Evolutionary conservation across 2,329 filamentous ascomycete species (phyloP).

Genomic region (Diaporthe nobilis): DNA sequence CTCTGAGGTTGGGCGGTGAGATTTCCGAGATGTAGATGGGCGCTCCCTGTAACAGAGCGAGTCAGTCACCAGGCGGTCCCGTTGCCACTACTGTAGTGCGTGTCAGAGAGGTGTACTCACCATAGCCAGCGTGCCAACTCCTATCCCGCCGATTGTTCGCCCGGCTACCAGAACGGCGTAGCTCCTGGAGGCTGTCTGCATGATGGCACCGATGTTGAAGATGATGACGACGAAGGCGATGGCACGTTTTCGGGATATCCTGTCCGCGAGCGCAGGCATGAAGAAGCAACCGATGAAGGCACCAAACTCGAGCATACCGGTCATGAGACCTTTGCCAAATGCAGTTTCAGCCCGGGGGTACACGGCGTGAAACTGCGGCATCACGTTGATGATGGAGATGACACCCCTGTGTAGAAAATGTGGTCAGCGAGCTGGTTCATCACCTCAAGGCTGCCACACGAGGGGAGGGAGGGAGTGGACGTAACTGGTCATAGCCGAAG

Average conservation of each 20-base stretch:
- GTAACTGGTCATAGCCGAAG: conserved; percentile 46
- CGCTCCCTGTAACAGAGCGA: conserved; percentile 40
- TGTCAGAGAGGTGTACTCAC: conserved; percentile 20
- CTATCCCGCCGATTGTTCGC: conserved; percentile 49
- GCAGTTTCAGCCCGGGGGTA: conserved; percentile 51
- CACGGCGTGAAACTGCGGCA: conserved; percentile 58
- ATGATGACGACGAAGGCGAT: conserved; percentile 55
- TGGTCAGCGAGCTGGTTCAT: conserved; percentile 13
- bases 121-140: conserved; percentile 50
- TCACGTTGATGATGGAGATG: conserved; percentile 64
- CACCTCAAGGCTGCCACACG: no score
- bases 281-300: conserved; percentile 54
- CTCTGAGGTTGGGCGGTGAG: conserved; percentile 55
- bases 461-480: background rate
- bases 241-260: conserved; percentile 59
- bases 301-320: conserved; percentile 58
- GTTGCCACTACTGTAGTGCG: background rate
- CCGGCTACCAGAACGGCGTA: conserved; percentile 49
- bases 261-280: conserved; percentile 56
- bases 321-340: conserved; percentile 58
- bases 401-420: conserved; percentile 36
- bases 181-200: conserved; percentile 51
- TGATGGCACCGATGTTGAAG: conserved; percentile 59
- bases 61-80: background rate
- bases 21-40: conserved; percentile 53